These are phyloP conservation scores for Stephania cephalantha DNA, from an alignment of 164 flowering plant species.

Conservation along the genomic window DNA sequence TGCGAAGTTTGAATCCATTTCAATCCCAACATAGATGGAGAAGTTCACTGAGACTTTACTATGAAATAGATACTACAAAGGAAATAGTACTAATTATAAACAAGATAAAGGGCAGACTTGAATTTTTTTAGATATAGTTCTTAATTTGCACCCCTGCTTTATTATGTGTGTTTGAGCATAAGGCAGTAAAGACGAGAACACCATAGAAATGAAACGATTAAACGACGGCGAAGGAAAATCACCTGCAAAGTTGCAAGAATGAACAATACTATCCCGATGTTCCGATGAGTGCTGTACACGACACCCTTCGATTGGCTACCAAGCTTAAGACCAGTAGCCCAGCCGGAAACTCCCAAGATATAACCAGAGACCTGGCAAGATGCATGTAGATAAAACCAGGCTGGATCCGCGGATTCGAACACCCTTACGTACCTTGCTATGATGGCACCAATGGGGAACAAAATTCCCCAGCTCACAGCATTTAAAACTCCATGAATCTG, in stretches of 20 bases:
- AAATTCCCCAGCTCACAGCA: slow-evolving; percentile 75
- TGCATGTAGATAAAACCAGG: slow-evolving; percentile 81
- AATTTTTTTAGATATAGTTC: not conserved
- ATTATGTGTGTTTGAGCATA: not conserved
- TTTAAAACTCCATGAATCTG: slow-evolving; percentile 87
- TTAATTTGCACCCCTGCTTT: not conserved
- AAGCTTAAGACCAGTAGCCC: slow-evolving; percentile 77
- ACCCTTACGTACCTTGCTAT: slow-evolving; percentile 60
- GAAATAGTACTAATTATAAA: not conserved
- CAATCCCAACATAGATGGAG: too few relatives aligned
- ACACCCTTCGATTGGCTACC: slow-evolving; percentile 57
- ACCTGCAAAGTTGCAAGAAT: slow-evolving; percentile 76
- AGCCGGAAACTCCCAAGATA: slow-evolving; percentile 74
- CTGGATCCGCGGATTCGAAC: slow-evolving; percentile 60
- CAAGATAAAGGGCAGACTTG: not conserved
- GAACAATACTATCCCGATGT: slow-evolving; percentile 72
- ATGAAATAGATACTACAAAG: too few relatives aligned
- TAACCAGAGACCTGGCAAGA: slow-evolving; percentile 63
- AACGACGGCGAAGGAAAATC: not conserved
- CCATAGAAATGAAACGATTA: not conserved
- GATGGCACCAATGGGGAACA: slow-evolving; percentile 62
- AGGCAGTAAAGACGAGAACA: not conserved
- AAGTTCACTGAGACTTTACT: too few relatives aligned
- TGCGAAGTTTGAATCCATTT: too few relatives aligned
- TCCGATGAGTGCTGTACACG: slow-evolving; percentile 37